A percentile compares a stretch with the other conserved stretches of the same genome.
Evolutionary conservation across 192 early-diverging fungal genomes (phyloP).

Genomic region (Lobosporangium transversale): DNA sequence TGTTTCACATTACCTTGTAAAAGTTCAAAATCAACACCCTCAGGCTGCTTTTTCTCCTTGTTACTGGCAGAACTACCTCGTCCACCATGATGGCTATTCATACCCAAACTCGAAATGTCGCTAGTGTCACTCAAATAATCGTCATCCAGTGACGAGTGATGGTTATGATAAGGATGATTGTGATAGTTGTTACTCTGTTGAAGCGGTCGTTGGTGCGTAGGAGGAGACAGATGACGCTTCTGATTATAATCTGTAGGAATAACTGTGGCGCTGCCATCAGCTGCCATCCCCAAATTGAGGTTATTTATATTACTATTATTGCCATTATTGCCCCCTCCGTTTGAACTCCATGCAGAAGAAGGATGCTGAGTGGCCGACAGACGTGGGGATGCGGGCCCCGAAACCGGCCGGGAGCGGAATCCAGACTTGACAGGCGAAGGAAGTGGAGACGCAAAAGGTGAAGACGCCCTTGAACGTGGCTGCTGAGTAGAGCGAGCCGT

Average conservation of each 20-base stretch:
- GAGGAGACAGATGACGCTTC: slow-evolving; percentile 38
- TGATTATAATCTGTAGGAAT: slow-evolving; percentile 44
- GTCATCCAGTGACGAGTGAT: slow-evolving; percentile 38
- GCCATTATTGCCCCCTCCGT: slow-evolving; percentile 3
- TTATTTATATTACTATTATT: slow-evolving; percentile 12
- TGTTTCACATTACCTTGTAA: slow-evolving; percentile 83
- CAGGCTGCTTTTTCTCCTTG: slow-evolving; percentile 81
- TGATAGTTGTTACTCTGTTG: slow-evolving; percentile 7
- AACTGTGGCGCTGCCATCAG: slow-evolving; percentile 22
- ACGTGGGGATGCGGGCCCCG: slow-evolving; percentile 39
- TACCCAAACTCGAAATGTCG: slow-evolving; percentile 46
- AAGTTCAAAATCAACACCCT: slow-evolving; percentile 77
- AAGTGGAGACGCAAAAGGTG: slow-evolving; percentile 42
- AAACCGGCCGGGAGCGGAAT: slow-evolving; percentile 48
- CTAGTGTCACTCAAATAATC: slow-evolving; percentile 53
- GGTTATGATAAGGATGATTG: background rate
- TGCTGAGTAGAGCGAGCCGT: slow-evolving; percentile 6
- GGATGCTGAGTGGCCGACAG: slow-evolving; percentile 20
- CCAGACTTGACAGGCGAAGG: slow-evolving; percentile 47
- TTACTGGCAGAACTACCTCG: slow-evolving; percentile 24
- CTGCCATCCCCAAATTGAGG: background rate
- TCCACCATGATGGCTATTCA: slow-evolving; percentile 38
- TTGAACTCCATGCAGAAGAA: slow-evolving; percentile 14
- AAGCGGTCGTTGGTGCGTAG: slow-evolving; percentile 9
- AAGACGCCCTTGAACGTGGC: slow-evolving; percentile 22